Evolutionary conservation across 345 rosid species (phyloP), one percentile per base, ranked within the genome.

Genomic region (Carallia pectinifolia): DNA sequence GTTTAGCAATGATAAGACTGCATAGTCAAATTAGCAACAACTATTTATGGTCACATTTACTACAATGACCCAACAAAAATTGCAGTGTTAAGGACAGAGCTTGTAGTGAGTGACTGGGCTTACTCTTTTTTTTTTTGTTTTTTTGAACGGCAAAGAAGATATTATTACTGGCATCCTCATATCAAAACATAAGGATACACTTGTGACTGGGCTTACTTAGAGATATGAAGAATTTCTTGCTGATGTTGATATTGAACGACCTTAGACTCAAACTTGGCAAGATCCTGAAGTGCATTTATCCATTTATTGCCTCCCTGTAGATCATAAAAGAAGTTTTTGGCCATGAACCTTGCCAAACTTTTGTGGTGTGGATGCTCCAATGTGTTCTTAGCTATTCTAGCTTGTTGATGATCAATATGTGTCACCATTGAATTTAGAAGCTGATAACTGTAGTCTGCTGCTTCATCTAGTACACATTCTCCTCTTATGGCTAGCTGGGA

Each of bases 381-480:
- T 48, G 84, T 70, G 34, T 64, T 48, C 62, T 37, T 29, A 50
- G 77, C 76, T 31, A 38, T 16, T 67, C 59, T 61, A 13, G 76
- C 70, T 68, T 74, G 72, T 54, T 75, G 23, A 62, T 15, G 36
- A 31, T 75, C 70, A 27, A 33, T 17, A 30, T 61, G 59, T 16
- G 48, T 23, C 50, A 31, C 9, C 68, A 67, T 54, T 58, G 74
- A 74, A 19, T 34, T 50, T 17, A 85, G 81, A 63, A 66, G 53
- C 30, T 70, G 60, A 37, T 37, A 59, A 31, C 82, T 69, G 6
- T 64, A 74, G 2, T 62, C 73, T 65, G 74, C 71, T 5, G 79
- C 77, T 58, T 79, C 79, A 29, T 82, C 85, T 10, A 85, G 85
- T 37, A 37, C 58, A 63, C 80, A 76, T 81, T 87, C 96, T 6